Base-by-base conservation (phyloP, 2,329 filamentous ascomycete genomes). In the Delphinella strobiligena region DNA sequence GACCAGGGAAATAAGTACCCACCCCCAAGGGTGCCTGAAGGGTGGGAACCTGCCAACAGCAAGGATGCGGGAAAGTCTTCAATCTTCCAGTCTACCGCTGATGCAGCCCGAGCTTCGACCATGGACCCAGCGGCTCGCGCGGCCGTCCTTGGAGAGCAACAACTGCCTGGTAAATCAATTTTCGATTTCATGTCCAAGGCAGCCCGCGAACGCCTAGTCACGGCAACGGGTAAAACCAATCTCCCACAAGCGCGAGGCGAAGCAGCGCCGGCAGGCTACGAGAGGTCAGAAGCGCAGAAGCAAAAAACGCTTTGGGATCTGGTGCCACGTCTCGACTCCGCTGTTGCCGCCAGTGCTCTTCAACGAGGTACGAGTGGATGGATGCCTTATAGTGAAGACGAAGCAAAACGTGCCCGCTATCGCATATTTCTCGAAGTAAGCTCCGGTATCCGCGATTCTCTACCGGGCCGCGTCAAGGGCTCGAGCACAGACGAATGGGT, bases 161-260 rank as follows among this genome's bases (percentile, higher is more conserved):
- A 76, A 27, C 66, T 96, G 0, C 88, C 88, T 0, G 85, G 86
- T 1, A 95, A 96, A 63, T 96, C 91, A 0, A 79, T 98, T 2
- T 98, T 96, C 58, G 88, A 96, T 61, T 98, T 83, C 59, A 72
- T 98, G 48, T 83, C 83, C 0, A 70, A 84, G 0, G 73, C 82
- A 24, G 77, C 83, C 3, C 78, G 91, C 45, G 80, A 89, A 37
- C 76, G 80, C 18, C 72, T 98, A 33, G 86, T 73, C 3, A 70
- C 75, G 9, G 78, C 78, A 1, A 86, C 85, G 2, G 88, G 88
- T 1, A 86, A 78, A 42, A 61, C 62, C 2, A 75, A 89, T 52
- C 72, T 98, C 2, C 91, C 91, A 0, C 75, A 77, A 5, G 91
- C 81, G 0, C 66, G 79, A 1, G 78, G 83, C 38, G 84, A 95